Base-by-base conservation (phyloP, 1,139 yeast genomes). In the Entelexis paramagnoliae region DNA sequence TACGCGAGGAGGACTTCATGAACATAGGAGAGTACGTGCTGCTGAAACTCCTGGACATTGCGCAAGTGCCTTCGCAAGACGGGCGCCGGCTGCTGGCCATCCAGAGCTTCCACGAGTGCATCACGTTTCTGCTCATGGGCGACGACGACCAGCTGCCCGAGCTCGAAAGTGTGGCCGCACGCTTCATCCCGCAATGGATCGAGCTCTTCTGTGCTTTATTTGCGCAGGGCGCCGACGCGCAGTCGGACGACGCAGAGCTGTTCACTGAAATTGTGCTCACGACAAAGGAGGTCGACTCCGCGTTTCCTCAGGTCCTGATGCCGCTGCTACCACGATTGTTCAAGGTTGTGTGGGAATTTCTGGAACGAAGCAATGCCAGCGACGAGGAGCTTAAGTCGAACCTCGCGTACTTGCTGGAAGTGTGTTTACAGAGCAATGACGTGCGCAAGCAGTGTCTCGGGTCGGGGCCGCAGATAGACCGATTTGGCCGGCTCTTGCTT, bases 1-100 rank as follows among this genome's bases (percentile, higher is more conserved):
- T 91, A 35, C 77, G 91, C 0, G 96, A 87, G 52, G 87, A 81
- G 41, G 93, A 86, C 66, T 89, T 89, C 63, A 84, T 88, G 73
- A 81, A 78, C 52, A 81, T 80, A 10, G 84, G 84, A 1, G 55
- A 46, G 26, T 48, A 46, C 13, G 41, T 52, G 8, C 36, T 56
- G 49, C 19, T 24, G n/a, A 38, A 53, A 29, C 44, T 58, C 20
- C 50, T 46, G 33, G 33, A 46, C 16, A 45, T 53, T 11, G 60
- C 56, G 7, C 46, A 51, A 40, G 28, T 14, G 46, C 51, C 35
- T 22, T 51, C 33, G 13, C 24, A 28, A 2, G 52, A 54, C 40
- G 48, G 49, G 9, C 45, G 46, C 11, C 22, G 49, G 2, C 47
- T 51, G 28, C 32, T 55, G n/a, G 66, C 69, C 1, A 56, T 67